These are phyloP conservation scores for Psilocybe mexicana DNA, from an alignment of 1,284 basidiomycete species.

Conservation along the genomic window DNA sequence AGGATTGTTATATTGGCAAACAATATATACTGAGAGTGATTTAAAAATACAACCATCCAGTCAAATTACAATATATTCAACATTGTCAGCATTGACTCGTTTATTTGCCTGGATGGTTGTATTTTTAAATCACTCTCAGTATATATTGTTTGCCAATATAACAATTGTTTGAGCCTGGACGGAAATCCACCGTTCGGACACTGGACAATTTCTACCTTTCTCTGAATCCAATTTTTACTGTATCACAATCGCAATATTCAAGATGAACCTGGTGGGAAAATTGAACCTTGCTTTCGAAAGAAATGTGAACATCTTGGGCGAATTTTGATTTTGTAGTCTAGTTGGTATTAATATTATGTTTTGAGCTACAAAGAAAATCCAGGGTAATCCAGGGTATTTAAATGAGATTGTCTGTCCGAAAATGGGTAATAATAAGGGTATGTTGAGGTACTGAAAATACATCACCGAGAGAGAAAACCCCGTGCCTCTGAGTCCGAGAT, in stretches of 20 bases:
- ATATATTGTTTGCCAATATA: background rate
- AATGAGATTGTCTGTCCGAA: background rate
- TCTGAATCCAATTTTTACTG: too few relatives aligned
- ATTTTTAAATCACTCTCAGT: constrained; percentile 1
- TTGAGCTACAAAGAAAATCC: background rate
- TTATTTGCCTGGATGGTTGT: constrained; percentile 2
- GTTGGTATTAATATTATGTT: background rate
- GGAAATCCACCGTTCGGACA: background rate
- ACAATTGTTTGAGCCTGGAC: background rate
- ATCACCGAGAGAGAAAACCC: constrained; percentile 16
- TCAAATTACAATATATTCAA: background rate
- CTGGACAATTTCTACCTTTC: too few relatives aligned
- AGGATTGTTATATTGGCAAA: background rate
- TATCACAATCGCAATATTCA: too few relatives aligned
- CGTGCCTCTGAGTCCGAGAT: constrained; percentile 26
- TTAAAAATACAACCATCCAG: constrained; percentile 7
- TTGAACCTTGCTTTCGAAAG: too few relatives aligned
- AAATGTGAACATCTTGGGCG: too few relatives aligned
- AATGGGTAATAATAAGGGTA: background rate
- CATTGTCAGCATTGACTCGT: background rate
- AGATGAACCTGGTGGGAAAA: too few relatives aligned
- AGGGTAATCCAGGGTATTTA: constrained; percentile 17
- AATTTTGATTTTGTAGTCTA: background rate
- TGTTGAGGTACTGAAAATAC: background rate
- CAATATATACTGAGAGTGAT: background rate